A percentile compares a stretch with the other conserved stretches of the same genome.
phyloP scores from a whole-genome alignment of 208 protist species.

The Acanthamoeba royreba region DNA sequence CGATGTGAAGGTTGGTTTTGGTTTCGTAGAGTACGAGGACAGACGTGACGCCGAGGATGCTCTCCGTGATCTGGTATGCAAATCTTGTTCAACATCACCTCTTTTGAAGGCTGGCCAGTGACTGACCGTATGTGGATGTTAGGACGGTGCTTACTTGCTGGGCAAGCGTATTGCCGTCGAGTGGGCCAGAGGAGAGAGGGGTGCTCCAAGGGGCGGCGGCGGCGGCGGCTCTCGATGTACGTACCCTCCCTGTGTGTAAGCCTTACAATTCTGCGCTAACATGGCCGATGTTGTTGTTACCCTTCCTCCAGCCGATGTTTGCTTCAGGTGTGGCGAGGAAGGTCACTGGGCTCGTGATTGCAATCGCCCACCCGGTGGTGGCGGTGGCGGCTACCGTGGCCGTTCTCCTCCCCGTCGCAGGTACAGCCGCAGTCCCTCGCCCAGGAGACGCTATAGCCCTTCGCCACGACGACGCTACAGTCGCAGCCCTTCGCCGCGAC shows the following conservation, averaged over 20 bases:
- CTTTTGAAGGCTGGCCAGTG: neutral
- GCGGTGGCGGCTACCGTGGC: neutral
- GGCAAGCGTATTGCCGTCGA: slow-evolving; percentile 36
- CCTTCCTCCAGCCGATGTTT: neutral
- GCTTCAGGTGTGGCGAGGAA: slow-evolving; percentile 5
- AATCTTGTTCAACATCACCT: neutral
- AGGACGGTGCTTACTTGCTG: neutral
- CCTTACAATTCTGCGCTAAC: neutral
- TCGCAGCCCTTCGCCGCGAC: neutral
- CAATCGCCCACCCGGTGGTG: neutral
- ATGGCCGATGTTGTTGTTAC: neutral
- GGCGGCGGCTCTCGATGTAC: neutral
- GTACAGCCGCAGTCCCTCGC: neutral
- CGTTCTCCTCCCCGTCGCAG: neutral
- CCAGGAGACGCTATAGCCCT: neutral
- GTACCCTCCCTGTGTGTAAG: neutral
- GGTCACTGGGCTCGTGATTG: slow-evolving; percentile 33
- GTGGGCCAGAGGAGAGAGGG: slow-evolving; percentile 39
- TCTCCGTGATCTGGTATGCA: neutral
- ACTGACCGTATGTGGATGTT: neutral
- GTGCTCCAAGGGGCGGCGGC: neutral
- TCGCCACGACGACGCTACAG: neutral
- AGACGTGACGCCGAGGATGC: slow-evolving; percentile 47
- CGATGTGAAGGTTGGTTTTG: slow-evolving; percentile 46
- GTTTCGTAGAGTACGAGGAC: slow-evolving; percentile 50